Evolutionary conservation across 1,284 basidiomycete species (phyloP).

Genomic region (Pseudomicrostroma phylloplanum): DNA sequence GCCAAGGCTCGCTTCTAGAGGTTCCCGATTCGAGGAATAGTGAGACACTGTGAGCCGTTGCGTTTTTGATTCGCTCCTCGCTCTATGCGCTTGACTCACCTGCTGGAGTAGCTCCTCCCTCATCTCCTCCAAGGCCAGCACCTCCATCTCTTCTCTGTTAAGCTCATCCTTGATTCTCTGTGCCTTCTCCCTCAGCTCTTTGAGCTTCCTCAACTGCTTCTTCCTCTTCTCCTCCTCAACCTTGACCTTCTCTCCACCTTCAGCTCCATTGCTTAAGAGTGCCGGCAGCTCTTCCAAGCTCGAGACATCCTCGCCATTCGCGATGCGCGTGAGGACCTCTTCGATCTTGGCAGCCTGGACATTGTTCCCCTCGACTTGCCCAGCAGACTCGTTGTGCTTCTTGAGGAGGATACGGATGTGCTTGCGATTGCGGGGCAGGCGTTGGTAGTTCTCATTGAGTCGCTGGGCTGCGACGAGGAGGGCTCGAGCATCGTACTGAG

Average conservation of each 20-base stretch:
- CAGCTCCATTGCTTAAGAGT: not conserved
- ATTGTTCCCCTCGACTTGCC: not conserved
- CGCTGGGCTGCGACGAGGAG: conserved; percentile 34
- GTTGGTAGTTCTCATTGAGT: conserved; percentile 33
- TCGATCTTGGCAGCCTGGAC: not conserved
- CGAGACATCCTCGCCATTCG: not conserved
- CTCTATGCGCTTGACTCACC: not conserved
- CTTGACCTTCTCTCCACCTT: not conserved
- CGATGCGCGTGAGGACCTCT: not conserved
- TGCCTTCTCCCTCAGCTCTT: conserved; percentile 17
- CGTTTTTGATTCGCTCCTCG: too few species aligned
- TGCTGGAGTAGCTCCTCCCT: conserved; percentile 24
- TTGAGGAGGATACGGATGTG: conserved; percentile 44
- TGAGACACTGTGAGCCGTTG: too few species aligned
- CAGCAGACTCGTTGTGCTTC: conserved; percentile 24
- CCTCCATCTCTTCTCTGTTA: conserved; percentile 44
- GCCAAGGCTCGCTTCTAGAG: too few species aligned
- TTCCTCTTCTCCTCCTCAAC: conserved; percentile 1
- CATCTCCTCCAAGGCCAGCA: conserved; percentile 46
- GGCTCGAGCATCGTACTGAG: conserved; percentile 17
- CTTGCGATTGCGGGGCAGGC: conserved; percentile 38
- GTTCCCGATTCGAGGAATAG: too few species aligned
- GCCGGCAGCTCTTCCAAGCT: conserved; percentile 1
- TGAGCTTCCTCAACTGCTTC: conserved; percentile 4
- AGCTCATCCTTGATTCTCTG: conserved; percentile 24